Conservation (phyloP, 768 basidiomycete genomes). For the Amanita pseudoporphyria region DNA sequence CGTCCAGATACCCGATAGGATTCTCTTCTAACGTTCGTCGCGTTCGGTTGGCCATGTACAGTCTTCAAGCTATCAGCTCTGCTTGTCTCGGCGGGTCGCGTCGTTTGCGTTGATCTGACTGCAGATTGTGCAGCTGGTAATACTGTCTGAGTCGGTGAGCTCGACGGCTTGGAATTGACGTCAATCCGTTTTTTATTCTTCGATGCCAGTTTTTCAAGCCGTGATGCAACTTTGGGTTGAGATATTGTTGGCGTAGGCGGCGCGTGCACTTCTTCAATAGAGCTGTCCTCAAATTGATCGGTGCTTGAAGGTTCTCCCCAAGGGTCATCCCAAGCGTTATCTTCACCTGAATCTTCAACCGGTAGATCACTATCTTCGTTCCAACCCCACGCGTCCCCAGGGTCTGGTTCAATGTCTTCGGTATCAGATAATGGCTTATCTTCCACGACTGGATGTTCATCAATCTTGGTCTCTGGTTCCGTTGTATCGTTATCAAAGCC, state of each 20-base stretch:
- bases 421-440: conserved; percentile 4
- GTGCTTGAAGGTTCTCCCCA: conserved; percentile 41
- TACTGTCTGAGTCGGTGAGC: neutral
- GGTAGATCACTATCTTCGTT: conserved; percentile 42
- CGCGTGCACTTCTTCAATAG: conserved; percentile 17
- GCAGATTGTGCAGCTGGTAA: neutral
- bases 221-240: conserved; percentile 43
- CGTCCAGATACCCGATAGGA: conserved; percentile 50
- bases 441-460: conserved; percentile 7
- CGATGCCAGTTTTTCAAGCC: conserved; percentile 47
- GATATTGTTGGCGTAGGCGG: conserved; percentile 22
- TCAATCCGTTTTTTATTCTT: conserved; percentile 40
- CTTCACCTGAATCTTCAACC: conserved; percentile 26
- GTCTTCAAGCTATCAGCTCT: conserved; percentile 13
- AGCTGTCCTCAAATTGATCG: conserved; percentile 8
- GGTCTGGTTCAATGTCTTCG: conserved; percentile 19
- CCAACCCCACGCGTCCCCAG: conserved; percentile 71
- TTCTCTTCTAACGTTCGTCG: conserved; percentile 31
- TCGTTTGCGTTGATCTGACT: conserved; percentile 12
- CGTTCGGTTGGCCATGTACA: conserved; percentile 12
- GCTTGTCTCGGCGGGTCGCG: conserved; percentile 12
- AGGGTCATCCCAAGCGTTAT: conserved; percentile 55
- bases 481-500: conserved; percentile 41
- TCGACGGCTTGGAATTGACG: conserved; percentile 18
- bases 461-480: conserved; percentile 14